Percentiles rank a stretch among this genome's conserved stretches.
phyloP scores from a whole-genome alignment of 306 rosid species.

The Abrus precatorius region DNA sequence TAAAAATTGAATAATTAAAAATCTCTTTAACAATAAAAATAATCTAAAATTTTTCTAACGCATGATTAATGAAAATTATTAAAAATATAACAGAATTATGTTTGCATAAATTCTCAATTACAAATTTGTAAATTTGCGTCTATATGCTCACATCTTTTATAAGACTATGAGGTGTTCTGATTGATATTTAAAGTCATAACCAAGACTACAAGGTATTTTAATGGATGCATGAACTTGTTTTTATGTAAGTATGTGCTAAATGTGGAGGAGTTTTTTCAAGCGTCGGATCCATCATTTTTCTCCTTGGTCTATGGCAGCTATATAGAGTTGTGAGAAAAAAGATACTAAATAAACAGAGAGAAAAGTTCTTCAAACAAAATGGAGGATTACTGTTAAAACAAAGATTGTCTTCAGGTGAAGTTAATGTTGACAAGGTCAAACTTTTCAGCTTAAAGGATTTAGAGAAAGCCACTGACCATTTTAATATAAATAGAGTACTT shows the following conservation, averaged over 20 bases:
- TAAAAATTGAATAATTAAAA: too few relatives aligned
- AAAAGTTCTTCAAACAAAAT: constrained; percentile 39
- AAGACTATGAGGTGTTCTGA: too few relatives aligned
- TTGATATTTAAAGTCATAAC: too few relatives aligned
- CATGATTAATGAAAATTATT: too few relatives aligned
- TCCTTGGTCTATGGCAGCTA: constrained; percentile 27
- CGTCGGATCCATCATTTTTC: constrained; percentile 24
- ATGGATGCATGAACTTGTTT: too few relatives aligned
- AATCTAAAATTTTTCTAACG: too few relatives aligned
- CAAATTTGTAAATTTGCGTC: too few relatives aligned
- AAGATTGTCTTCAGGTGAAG: constrained; percentile 30
- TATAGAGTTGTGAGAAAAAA: constrained; percentile 27
- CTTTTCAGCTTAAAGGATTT: constrained; percentile 42
- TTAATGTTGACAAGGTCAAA: constrained; percentile 37
- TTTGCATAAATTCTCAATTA: too few relatives aligned
- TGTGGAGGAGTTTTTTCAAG: constrained; percentile 35
- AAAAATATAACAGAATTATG: too few relatives aligned
- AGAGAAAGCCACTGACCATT: constrained; percentile 44
- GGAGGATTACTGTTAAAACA: constrained; percentile 51
- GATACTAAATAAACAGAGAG: neutral
- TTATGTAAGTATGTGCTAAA: neutral
- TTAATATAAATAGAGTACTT: constrained; percentile 41
- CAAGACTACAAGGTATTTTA: too few relatives aligned
- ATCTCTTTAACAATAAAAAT: too few relatives aligned
- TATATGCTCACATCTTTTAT: too few relatives aligned